phyloP scores from a whole-genome alignment of 306 rosid genomes.

The Lathyrus aphaca region DNA sequence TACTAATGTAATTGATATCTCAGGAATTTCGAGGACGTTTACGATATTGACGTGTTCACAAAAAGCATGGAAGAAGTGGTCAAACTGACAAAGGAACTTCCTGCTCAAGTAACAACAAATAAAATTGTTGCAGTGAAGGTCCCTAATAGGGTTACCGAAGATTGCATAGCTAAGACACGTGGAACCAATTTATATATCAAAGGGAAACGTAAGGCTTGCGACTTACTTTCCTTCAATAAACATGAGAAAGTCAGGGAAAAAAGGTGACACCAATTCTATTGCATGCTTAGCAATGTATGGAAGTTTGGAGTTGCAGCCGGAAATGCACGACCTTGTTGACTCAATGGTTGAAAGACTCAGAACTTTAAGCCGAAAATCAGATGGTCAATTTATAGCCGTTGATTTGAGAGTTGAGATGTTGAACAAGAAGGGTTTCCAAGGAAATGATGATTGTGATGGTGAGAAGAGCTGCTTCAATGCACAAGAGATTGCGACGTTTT shows the following conservation, averaged over 20 bases:
- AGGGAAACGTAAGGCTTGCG: conserved; percentile 81
- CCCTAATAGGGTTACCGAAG: conserved; percentile 87
- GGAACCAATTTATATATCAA: conserved; percentile 69
- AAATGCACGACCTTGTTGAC: conserved; percentile 74
- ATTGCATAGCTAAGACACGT: conserved; percentile 76
- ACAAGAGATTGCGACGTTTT: conserved; percentile 72
- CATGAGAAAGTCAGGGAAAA: conserved; percentile 68
- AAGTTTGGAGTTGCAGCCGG: conserved; percentile 82
- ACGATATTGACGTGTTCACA: conserved; percentile 68
- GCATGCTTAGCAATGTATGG: conserved; percentile 96
- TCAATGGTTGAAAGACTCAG: conserved; percentile 80
- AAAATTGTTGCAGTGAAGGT: conserved; percentile 87
- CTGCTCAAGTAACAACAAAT: conserved; percentile 59
- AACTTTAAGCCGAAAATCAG: conserved; percentile 83
- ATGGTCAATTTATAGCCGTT: conserved; percentile 81
- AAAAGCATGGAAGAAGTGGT: conserved; percentile 86
- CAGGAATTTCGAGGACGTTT: conserved; percentile 92
- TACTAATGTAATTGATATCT: conserved; percentile 22
- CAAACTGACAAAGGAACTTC: conserved; percentile 68
- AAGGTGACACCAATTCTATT: conserved; percentile 62
- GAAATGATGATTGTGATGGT: conserved; percentile 61
- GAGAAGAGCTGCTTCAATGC: conserved; percentile 81
- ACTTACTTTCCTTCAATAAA: conserved; percentile 93
- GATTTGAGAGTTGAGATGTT: conserved; percentile 89
- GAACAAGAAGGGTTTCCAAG: conserved; percentile 80